Evolutionary conservation across 148 eudicot species (phyloP).

Genomic region (Polygonum aviculare): DNA sequence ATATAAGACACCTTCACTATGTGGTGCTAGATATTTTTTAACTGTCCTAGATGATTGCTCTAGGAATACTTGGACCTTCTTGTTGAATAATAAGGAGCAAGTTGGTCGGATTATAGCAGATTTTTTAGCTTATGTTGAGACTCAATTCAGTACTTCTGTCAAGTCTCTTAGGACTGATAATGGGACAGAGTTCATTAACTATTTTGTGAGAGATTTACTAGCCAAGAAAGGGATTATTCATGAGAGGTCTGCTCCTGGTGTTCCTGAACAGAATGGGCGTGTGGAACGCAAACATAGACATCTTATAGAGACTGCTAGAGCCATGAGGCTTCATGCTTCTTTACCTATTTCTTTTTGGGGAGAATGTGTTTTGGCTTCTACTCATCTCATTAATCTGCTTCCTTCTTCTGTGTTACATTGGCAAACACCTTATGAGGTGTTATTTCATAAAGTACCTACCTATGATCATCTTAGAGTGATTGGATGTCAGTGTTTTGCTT

Average conservation of each 20-base stretch:
- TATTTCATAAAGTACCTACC: neutral
- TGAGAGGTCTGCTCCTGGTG: neutral
- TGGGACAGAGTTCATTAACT: neutral
- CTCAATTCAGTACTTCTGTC: neutral
- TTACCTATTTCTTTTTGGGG: neutral
- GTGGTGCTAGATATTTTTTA: neutral
- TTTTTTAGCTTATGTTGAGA: neutral
- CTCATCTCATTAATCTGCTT: neutral
- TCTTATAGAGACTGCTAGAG: neutral
- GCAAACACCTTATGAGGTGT: neutral
- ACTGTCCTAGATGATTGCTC: neutral
- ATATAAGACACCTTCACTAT: neutral
- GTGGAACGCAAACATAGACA: slow-evolving; percentile 9
- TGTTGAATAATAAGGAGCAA: neutral
- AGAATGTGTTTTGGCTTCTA: neutral
- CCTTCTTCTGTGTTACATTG: neutral
- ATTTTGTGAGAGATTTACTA: neutral
- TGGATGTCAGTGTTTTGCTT: neutral
- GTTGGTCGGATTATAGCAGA: neutral
- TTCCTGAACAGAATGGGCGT: neutral
- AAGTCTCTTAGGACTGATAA: neutral
- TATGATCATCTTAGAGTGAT: neutral
- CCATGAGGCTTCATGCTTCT: neutral
- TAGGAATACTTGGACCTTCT: neutral
- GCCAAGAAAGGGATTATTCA: neutral